Evolutionary conservation across 306 rosid genomes (phyloP).

Genomic region (Phaseolus lunatus): DNA sequence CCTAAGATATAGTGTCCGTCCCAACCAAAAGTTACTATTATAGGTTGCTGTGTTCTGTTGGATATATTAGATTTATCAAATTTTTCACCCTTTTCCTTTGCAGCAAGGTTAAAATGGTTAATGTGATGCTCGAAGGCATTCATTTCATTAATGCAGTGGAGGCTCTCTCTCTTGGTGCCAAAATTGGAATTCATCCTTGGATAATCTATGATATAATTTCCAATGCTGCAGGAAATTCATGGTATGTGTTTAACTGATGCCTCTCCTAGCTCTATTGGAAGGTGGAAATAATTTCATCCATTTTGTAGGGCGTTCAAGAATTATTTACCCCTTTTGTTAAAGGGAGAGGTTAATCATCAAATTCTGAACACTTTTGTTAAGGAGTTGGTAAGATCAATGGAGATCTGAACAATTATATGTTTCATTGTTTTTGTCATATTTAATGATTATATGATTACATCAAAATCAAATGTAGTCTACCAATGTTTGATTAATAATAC

Average conservation of each 20-base stretch:
- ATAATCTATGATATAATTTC: conserved; percentile 89
- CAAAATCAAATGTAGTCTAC: background rate
- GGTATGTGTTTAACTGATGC: conserved; percentile 57
- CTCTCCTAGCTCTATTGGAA: conserved; percentile 10
- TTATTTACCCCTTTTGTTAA: conserved; percentile 70
- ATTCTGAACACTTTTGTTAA: conserved; percentile 52
- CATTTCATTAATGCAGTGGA: conserved; percentile 86
- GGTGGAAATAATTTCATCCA: conserved; percentile 31
- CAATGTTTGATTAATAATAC: background rate
- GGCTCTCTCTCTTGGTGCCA: conserved; percentile 85
- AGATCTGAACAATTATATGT: conserved; percentile 32
- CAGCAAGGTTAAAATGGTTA: conserved; percentile 80
- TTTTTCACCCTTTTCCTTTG: conserved; percentile 39
- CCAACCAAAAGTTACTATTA: conserved; percentile 4
- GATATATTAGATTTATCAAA: conserved; percentile 25
- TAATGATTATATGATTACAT: conserved; percentile 8
- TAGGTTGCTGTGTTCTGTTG: conserved; percentile 25
- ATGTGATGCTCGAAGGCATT: conserved; percentile 83
- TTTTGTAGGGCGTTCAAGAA: conserved; percentile 87
- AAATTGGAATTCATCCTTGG: conserved; percentile 90
- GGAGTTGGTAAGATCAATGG: conserved; percentile 70
- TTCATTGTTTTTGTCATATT: conserved; percentile 22
- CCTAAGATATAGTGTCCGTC: background rate
- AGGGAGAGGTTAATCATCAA: conserved; percentile 62
- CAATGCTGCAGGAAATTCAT: conserved; percentile 96